Conservation (phyloP, 495 filamentous ascomycete species). For the Cercophora samala region DNA sequence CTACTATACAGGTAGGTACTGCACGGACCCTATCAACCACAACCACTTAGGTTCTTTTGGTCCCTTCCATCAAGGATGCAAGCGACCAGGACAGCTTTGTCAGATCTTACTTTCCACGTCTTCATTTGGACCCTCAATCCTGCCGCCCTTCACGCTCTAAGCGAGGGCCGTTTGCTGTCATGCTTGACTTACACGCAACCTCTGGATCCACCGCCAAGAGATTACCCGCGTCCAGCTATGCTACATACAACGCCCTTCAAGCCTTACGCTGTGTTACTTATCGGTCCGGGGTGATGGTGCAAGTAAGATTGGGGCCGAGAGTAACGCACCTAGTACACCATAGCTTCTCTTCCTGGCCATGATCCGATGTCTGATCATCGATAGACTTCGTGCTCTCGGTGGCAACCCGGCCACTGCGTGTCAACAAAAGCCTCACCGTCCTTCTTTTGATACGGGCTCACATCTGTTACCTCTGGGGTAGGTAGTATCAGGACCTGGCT, state of each 20-base stretch:
- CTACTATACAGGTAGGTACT: neutral
- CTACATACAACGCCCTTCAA: neutral
- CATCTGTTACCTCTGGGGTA: neutral
- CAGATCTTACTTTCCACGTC: neutral
- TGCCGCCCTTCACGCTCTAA: neutral
- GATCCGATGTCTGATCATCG: neutral
- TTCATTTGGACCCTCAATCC: neutral
- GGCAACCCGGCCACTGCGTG: neutral
- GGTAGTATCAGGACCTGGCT: neutral
- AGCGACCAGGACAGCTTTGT: neutral
- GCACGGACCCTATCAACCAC: neutral
- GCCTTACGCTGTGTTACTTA: neutral
- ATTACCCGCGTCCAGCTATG: neutral
- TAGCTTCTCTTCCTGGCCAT: conserved; percentile 4
- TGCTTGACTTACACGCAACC: neutral
- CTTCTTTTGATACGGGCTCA: neutral
- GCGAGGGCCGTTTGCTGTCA: neutral
- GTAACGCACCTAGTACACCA: neutral
- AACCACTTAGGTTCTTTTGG: no score
- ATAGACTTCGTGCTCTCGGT: neutral
- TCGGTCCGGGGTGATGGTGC: neutral
- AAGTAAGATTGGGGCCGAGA: neutral
- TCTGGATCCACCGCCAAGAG: neutral
- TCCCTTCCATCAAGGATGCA: neutral
- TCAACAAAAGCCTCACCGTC: neutral